These are phyloP conservation scores for Fraxinus nigra DNA, from an alignment of 305 asterid genomes.

Conservation along the genomic window DNA sequence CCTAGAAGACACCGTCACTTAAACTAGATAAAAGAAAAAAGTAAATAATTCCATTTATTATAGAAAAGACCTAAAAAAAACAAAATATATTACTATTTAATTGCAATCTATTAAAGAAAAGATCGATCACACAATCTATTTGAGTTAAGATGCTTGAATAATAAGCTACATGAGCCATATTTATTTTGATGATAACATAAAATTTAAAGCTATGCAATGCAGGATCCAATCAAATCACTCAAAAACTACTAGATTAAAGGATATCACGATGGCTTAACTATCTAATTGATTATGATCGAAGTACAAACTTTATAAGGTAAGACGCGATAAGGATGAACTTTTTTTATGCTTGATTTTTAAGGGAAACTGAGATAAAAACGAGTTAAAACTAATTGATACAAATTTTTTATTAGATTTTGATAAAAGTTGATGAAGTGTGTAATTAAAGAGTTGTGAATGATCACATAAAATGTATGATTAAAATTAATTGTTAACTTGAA, in stretches of 20 bases:
- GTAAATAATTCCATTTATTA: neutral
- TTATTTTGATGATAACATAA: neutral
- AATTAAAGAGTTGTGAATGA: too few relatives aligned
- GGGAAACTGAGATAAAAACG: neutral
- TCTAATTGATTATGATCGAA: neutral
- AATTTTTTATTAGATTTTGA: too few relatives aligned
- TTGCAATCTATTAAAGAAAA: neutral
- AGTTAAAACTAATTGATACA: too few relatives aligned
- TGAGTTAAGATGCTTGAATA: neutral
- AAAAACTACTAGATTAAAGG: too few relatives aligned
- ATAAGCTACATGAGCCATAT: neutral
- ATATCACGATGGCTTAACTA: too few relatives aligned
- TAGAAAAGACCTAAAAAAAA: neutral
- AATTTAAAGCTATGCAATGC: too few relatives aligned
- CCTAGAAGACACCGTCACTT: neutral
- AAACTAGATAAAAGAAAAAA: neutral
- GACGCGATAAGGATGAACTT: neutral
- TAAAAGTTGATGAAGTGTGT: too few relatives aligned
- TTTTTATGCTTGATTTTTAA: neutral
- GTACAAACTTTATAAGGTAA: neutral
- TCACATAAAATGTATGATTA: too few relatives aligned
- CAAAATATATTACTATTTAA: too few relatives aligned
- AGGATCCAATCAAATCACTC: neutral
- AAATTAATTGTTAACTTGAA: too few relatives aligned
- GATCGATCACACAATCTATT: neutral